Evolutionary conservation across 768 basidiomycete genomes (phyloP), one percentile per base, ranked within the genome.

Genomic region (Neoboletus magnificus): DNA sequence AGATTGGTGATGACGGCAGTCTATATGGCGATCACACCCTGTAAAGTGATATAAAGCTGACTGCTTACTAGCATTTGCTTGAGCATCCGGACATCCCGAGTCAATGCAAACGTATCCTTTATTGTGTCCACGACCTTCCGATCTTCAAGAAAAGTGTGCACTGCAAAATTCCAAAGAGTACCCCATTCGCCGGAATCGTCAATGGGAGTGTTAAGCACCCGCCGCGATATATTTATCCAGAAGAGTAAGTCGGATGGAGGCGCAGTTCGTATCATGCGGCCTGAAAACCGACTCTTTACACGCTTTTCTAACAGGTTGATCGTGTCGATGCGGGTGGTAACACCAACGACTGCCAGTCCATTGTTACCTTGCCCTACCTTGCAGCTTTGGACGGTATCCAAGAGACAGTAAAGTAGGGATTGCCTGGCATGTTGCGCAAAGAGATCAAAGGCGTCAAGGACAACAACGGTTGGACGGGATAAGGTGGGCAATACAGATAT

Each of bases 281-380:
- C 93, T 2, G 95, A 98, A 74, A 98, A 99, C 4, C 97, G 84
- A 60, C 93, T 97, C 73, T 98, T 97, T 48, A 99, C 97, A 42
- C 97, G 81, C 70, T 99, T 99, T 70, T 99, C 97, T 18, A 99
- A 77, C 3, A 90, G 73, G 59, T 91, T 89, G 56, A 98, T 81
- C 18, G 92, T 89, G 64, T 98, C 94, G 23, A 95, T 80, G 10
- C 94, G 85, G 32, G 84, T 85, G 1, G 94, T 93, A 12, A 94
- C 71, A 9, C 97, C 97, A 35, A 99, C 76, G 33, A 99, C 86
- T 0, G 87, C 89, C 22, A 97, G 71, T 3, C 93, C 94, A 58
- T 81, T 84, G 62, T 67, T 82, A 13, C 75, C 77, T 43, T 74
- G 70, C 18, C 79, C 79, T 3, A 84, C 80, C 55, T 86, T 79